Conservation (phyloP, 257 asterid species). For the Plectranthus barbatus region DNA sequence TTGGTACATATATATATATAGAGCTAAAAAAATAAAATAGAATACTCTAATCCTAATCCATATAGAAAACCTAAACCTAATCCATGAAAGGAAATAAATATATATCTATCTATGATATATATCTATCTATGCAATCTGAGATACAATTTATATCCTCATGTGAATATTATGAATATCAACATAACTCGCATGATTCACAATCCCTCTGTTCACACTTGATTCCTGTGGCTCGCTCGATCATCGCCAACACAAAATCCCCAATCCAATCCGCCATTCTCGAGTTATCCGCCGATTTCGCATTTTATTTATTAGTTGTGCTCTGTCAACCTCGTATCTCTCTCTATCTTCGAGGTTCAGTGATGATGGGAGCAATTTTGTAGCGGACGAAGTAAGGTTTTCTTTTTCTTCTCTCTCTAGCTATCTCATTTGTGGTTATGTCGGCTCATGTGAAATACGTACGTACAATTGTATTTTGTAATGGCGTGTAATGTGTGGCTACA, state of each 20-base stretch:
- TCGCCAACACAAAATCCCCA: not conserved
- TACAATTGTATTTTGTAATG: not conserved
- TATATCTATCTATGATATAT: no score
- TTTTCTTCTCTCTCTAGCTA: not conserved
- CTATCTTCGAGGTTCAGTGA: not conserved
- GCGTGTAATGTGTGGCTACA: conserved; percentile 2
- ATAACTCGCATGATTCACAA: no score
- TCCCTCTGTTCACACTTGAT: not conserved
- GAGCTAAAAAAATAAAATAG: no score
- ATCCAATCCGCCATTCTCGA: conserved; percentile 8
- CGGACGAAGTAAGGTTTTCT: not conserved
- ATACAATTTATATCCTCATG: no score
- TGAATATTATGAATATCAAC: no score
- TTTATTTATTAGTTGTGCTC: not conserved
- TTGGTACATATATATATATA: no score
- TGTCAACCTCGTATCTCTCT: not conserved
- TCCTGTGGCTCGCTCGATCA: conserved; percentile 12
- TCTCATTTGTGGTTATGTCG: not conserved
- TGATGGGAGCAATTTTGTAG: not conserved
- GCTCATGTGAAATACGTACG: conserved; percentile 5
- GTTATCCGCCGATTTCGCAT: not conserved
- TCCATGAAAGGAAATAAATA: no score
- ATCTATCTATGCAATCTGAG: no score
- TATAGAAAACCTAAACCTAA: no score
- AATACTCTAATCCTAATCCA: no score